Conservation (phyloP, 495 filamentous ascomycete genomes). For the Penicillium waksmanii region DNA sequence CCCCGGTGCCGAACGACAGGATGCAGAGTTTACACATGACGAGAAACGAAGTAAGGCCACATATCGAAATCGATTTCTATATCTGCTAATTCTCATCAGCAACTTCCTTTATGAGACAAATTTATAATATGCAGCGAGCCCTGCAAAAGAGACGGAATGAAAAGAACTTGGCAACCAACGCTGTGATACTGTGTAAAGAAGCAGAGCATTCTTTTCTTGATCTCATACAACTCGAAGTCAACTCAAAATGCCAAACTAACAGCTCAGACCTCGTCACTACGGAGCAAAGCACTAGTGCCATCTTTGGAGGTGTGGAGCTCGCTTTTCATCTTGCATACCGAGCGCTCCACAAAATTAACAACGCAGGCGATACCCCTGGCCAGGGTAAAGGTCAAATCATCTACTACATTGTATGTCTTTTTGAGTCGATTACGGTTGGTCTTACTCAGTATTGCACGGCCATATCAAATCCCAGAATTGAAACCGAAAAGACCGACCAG, state of each 20-base stretch:
- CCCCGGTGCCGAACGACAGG: neutral
- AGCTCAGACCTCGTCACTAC: neutral
- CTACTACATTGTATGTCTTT: slow-evolving; percentile 47
- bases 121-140: slow-evolving; percentile 37
- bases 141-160: slow-evolving; percentile 33
- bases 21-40: neutral
- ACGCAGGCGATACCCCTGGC: slow-evolving; percentile 16
- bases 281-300: slow-evolving; percentile 11
- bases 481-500: neutral
- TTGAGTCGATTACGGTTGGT: slow-evolving; percentile 39
- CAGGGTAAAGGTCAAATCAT: slow-evolving; percentile 30
- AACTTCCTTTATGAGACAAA: slow-evolving; percentile 36
- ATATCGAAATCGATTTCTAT: neutral
- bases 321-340: slow-evolving; percentile 32
- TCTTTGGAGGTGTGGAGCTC: slow-evolving; percentile 27
- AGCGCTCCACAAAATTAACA: slow-evolving; percentile 38
- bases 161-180: slow-evolving; percentile 24
- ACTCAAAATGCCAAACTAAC: neutral
- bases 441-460: slow-evolving; percentile 34
- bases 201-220: slow-evolving; percentile 25
- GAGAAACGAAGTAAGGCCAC: neutral
- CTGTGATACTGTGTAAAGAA: slow-evolving; percentile 33
- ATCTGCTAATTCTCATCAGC: slow-evolving; percentile 3
- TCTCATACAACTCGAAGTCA: slow-evolving; percentile 11
- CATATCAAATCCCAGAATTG: slow-evolving; percentile 12